Evolutionary conservation across 352 stramenopile genomes (phyloP), one percentile per base, ranked within the genome.

Genomic region (Pythium plurisporium): DNA sequence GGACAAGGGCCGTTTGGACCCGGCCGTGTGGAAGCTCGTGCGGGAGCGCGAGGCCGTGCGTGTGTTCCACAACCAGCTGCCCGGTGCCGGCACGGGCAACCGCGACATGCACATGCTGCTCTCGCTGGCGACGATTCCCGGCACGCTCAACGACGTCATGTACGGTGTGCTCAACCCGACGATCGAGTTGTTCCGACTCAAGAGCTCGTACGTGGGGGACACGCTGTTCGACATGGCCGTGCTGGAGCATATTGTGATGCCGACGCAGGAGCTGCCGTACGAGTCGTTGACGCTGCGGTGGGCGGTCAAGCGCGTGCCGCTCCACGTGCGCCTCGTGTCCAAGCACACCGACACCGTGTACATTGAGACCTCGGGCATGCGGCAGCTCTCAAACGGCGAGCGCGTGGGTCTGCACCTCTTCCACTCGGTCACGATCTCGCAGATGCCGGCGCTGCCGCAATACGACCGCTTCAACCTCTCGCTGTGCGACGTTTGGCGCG

Each of bases 331-430:
- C 44, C 63, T 61, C 2, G 33, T 85, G 20, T 37, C 55, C 23
- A 70, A 76, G 34, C 76, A 76, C 30, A 72, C 74, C 20, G 76
- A 87, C 66, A 58, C 74, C 7, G 63, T 89, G 10, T 84, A 69
- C 47, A 47, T 87, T 6, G 76, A 89, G 50, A 59, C 73, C 9
- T 85, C 70, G 6, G 79, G 79, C 10, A 73, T 68, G 10, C 73
- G 63, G 1, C 60, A 27, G 17, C 48, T 84, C 33, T 34, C 53
- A 2, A 70, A 63, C 2, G 79, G 76, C 20, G 74, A 89, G 30
- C 61, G 51, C 6, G 41, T 89, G 45, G 79, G 79, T 3, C 87
- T 67, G 61, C 70, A 85, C 20, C 38, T 89, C 10, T 60, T 76
- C 15, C 79, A 89, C 55, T 86, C 76, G 22, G 62, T 89, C 11